Base-by-base conservation (phyloP, 257 asterid species). In the Fraxinus quadrangulata region DNA sequence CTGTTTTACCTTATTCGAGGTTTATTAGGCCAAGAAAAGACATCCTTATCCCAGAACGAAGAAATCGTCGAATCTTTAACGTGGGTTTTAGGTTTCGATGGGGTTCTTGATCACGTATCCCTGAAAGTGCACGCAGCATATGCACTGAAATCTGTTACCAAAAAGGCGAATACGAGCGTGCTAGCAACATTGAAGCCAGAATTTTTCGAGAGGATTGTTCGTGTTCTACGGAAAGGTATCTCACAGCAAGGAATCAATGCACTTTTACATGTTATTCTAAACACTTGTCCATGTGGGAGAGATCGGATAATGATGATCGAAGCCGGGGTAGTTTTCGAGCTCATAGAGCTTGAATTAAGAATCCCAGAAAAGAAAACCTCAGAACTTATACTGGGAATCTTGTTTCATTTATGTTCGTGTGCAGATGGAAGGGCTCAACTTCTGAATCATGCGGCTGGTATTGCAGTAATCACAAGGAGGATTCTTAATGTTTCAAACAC, bases 361-460 rank as follows among this genome's bases (percentile, higher is more conserved):
- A 17, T 31, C 24, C 56, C 76, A 6, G 88, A 81, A 16, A 90
- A 78, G 84, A 85, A 69, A 49, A 81, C 80, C 11, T 87, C 86
- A 1, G 97, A 88, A 80, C 72, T 88, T 0, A 83, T 83, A 3
- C 39, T 91, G 10, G 94, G 82, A 30, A 66, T 84, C 14, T 5
- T 91, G 42, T 86, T 71, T 73, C 85, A 86, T 6, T 30, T 91
- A 1, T 89, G 90, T 30, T 77, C 82, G 21, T 76, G 90, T 30
- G 92, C 94, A 13, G 92, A 87, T 1, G 94, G 96, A n/a, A 79
- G 97, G 80, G 93, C 92, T 12, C 84, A 88, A 84, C 79, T 91
- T 21, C 73, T 91, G 39, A 68, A 73, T 19, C 97, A 91, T 75
- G 89, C 92, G 0, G 88, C 82, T 0, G 97, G 94, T 5, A 40